Percentiles rank a stretch among this genome's conserved stretches.
Conservation (phyloP, 2,329 filamentous ascomycete genomes). For the Fusarium staphyleae region DNA sequence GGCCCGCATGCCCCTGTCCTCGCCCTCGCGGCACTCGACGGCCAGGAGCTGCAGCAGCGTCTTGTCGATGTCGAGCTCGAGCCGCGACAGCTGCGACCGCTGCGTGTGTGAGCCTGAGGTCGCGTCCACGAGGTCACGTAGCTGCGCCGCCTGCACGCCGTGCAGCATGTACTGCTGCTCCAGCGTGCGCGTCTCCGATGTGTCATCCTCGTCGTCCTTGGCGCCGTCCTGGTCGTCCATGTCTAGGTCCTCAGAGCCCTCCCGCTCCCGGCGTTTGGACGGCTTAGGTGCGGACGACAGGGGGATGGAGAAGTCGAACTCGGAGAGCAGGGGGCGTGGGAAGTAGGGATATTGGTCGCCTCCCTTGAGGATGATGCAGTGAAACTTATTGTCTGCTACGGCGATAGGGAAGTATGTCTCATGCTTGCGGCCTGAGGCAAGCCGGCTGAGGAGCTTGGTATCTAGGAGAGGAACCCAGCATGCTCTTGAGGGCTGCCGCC, state of each 20-base stretch:
- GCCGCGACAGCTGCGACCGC: conserved; percentile 69
- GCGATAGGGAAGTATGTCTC: conserved; percentile 96
- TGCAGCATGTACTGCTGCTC: conserved; percentile 85
- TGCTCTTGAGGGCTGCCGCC: conserved; percentile 84
- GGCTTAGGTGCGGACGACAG: conserved; percentile 62
- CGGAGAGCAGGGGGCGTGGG: conserved; percentile 84
- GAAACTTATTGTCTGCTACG: conserved; percentile 88
- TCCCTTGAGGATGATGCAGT: conserved; percentile 98
- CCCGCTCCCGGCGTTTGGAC: conserved; percentile 45
- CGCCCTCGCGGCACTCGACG: conserved; percentile 87
- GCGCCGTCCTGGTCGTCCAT: conserved; percentile 47
- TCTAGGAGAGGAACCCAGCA: conserved; percentile 93
- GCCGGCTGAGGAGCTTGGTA: conserved; percentile 81
- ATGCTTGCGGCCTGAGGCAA: conserved; percentile 83
- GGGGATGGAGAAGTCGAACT: conserved; percentile 92
- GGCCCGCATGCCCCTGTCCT: conserved; percentile 93
- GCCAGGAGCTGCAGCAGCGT: conserved; percentile 87
- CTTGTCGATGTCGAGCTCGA: conserved; percentile 90
- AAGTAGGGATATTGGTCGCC: conserved; percentile 93
- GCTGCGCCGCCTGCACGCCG: conserved; percentile 74
- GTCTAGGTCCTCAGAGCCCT: conserved; percentile 43
- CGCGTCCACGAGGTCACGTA: conserved; percentile 75
- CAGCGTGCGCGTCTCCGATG: conserved; percentile 65
- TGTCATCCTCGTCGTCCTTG: conserved; percentile 43
- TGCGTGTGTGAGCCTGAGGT: conserved; percentile 67